A percentile compares a stretch with the other conserved stretches of the same genome.
phyloP scores from a whole-genome alignment of 148 eudicot species.

The Heliosperma pusillum region DNA sequence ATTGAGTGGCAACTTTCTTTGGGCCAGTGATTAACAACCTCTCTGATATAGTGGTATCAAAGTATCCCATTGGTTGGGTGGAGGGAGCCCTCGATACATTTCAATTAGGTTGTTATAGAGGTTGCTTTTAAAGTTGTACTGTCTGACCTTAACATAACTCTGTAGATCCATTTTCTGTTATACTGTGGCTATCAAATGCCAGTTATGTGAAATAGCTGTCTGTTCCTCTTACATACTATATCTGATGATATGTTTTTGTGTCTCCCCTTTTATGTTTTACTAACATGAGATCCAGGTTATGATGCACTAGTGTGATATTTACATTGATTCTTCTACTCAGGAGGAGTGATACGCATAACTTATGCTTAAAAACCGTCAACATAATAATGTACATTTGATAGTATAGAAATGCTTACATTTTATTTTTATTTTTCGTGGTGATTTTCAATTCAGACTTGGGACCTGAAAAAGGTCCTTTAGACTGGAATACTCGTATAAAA shows the following conservation, averaged over 20 bases:
- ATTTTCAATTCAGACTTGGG: constrained; percentile 34
- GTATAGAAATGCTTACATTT: background rate
- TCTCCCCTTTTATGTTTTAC: background rate
- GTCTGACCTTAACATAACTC: background rate
- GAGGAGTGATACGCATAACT: background rate
- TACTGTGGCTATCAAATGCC: background rate
- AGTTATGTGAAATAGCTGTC: background rate
- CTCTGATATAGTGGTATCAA: too few species aligned
- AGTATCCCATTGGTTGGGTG: background rate
- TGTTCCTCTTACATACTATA: constrained; percentile 1
- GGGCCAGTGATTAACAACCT: background rate
- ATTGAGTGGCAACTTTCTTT: too few species aligned
- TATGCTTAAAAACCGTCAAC: background rate
- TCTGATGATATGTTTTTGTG: background rate
- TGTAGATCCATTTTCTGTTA: background rate
- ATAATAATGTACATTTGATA: background rate
- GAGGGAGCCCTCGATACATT: background rate
- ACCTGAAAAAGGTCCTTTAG: constrained; percentile 29
- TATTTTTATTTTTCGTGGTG: background rate
- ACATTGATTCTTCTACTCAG: background rate
- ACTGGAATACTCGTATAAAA: constrained; percentile 43
- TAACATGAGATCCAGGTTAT: background rate
- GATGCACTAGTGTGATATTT: background rate
- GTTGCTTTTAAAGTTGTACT: background rate
- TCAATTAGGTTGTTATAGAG: background rate